Base-by-base conservation (phyloP, 148 eudicot genomes). In the Oxyria digyna region DNA sequence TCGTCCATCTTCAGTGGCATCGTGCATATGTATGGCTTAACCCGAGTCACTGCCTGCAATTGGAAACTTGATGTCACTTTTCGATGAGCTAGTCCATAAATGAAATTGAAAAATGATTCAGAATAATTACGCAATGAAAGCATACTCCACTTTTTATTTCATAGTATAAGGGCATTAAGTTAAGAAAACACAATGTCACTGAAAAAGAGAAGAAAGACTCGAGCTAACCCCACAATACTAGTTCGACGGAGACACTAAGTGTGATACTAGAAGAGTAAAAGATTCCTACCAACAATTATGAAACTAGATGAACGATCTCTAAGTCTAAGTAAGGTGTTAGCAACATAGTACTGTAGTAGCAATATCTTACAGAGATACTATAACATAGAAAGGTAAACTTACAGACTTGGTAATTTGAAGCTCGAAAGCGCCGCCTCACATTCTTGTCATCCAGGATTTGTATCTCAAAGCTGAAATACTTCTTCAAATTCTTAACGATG, bases 321-420 rank as follows among this genome's bases (percentile, higher is more conserved):
- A 50, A 50, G 57, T 21, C 27, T 21, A 59, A 13, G 3, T 59
- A 57, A 57, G 64, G 64, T 57, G 64, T n/a, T 7, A n/a, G 20
- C 10, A 49, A 57, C 35, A 57, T 8, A 20, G n/a, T n/a, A n/a
- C n/a, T n/a, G n/a, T n/a, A n/a, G 26, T 21, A 50, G 49, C 64
- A 29, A 5, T 20, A 52, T 52, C 17, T 17, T 65, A 65, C 35
- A 59, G 66, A 31, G 68, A 52, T 10, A 24, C 62, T 42, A 65
- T 62, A 64, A 14, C 73, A 71, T 23, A 72, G 72, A n/a, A 42
- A 66, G 87, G 74, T 72, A 85, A 75, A 94, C 97, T 94, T 94
- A 94, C 98, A 86, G 83, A 93, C 99, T 91, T 94, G 99, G 87
- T 77, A 95, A 78, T 91, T 95, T 78, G 99, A 95, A 84, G 99